Base-by-base conservation (phyloP, 129 eudicot species). In the Chrysanthemum seticuspe region DNA sequence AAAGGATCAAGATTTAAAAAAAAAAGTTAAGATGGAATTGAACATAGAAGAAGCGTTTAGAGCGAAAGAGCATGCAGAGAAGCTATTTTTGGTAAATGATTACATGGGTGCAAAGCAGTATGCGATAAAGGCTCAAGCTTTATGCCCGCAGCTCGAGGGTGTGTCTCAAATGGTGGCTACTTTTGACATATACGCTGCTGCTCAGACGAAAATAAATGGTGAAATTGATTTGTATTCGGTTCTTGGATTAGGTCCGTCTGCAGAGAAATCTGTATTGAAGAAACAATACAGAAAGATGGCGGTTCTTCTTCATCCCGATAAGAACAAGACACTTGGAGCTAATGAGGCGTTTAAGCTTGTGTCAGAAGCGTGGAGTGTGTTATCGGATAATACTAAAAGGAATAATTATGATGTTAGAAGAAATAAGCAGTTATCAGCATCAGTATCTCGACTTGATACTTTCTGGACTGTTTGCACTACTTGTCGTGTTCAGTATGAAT, bases 401-500 rank as follows among this genome's bases (percentile, higher is more conserved):
- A 84, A 83, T 36, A 60, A 86, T 19, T 91, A 95, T 75, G 96
- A 95, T 76, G 81, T 73, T 48, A 81, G 86, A 80, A 82, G 97
- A 84, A 88, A 79, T 60, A 77, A 73, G 62, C 87, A 74, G 53
- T 68, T 85, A 21, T 62, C 79, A 13, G 64, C 83, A 71, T 73
- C 78, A 4, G 71, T 40, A 50, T 62, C 56, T 31, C 66, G 53
- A 52, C 86, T 78, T 0, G 97, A 91, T 52, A 90, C 97, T 6
- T 95, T 95, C 74, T 95, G 99, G 99, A 95, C 99, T 1, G 87
- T 95, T 6, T 95, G 99, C 72, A 88, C 99, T 6, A 88, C 99
- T 5, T 95, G 99, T 84, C 99, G 90, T 75, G 97, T 95, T 82
- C 97, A 95, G 70, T 95, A 95, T 65, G 99, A 95, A 63, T 95